Evolutionary conservation across 345 rosid species (phyloP).

Genomic region (Draba incana): DNA sequence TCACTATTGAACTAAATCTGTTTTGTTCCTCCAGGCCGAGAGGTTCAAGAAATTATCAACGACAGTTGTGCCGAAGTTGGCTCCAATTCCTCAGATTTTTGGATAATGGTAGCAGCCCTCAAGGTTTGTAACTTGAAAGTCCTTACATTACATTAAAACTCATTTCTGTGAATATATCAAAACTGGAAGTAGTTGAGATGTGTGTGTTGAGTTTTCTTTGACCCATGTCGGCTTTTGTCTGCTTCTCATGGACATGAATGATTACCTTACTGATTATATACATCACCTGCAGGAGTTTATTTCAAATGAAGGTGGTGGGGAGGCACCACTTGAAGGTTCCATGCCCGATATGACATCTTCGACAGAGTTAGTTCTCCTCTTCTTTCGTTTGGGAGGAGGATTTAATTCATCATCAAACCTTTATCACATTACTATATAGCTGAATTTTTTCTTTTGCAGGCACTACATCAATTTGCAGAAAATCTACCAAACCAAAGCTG

Average conservation of each 20-base stretch:
- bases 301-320: conserved; percentile 80
- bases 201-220: conserved; percentile 1
- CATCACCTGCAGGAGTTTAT: conserved; percentile 71
- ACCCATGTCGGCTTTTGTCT: not conserved
- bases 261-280: conserved; percentile 11
- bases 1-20: conserved; percentile 12
- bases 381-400: conserved; percentile 9
- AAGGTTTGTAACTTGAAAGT: conserved; percentile 60
- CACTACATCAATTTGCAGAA: conserved; percentile 88
- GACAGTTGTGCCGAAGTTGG: conserved; percentile 70
- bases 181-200: conserved; percentile 7
- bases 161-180: not conserved
- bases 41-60: conserved; percentile 57
- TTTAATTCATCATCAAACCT: conserved; percentile 1
- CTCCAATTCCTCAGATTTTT: conserved; percentile 79
- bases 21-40: conserved; percentile 53
- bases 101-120: conserved; percentile 96
- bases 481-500: conserved; percentile 91
- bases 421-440: conserved; percentile 19
- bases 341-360: conserved; percentile 99
- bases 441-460: conserved; percentile 50
- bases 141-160: not conserved
- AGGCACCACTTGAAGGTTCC: conserved; percentile 93
- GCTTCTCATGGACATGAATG: conserved; percentile 10
- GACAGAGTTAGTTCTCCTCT: conserved; percentile 72